Base-by-base conservation (phyloP, 108 stramenopile genomes). In the Heterococcus sp. region DNA sequence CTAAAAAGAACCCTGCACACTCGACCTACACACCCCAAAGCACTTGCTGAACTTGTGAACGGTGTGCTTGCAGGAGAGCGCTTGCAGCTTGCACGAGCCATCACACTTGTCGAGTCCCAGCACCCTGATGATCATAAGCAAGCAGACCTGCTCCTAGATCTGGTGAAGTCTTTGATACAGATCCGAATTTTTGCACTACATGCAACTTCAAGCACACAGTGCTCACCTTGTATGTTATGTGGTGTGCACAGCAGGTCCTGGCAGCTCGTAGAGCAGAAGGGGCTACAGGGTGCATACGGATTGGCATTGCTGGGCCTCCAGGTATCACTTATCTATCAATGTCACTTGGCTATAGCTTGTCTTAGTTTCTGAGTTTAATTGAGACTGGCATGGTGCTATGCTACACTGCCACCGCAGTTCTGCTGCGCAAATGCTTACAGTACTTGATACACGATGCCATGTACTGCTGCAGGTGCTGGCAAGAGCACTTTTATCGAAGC, bases 261-360 rank as follows among this genome's bases (percentile, higher is more conserved):
- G 33, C 63, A n/a, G 28, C 36, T 36, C 31, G 30, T n/a, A 2
- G 30, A 38, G 71, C 29, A 5, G 77, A 27, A 3, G 75, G 35
- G 28, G 65, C 63, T 36, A 37, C 26, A 37, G 65, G 27, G 66
- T 4, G 32, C 46, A 0, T 90, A 58, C 73, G 90, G 3, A 39
- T 90, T 1, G 90, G 90, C 33, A 87, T 90, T 34, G 87, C 87
- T 8, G 90, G 90, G 21, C 88, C 90, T 8, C 90, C 90, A 0
- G 88, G n/a, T n/a, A n/a, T n/a, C n/a, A n/a, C n/a, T n/a, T n/a
- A n/a, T n/a, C n/a, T n/a, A n/a, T n/a, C n/a, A n/a, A n/a, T n/a
- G n/a, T n/a, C n/a, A n/a, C n/a, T n/a, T n/a, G n/a, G n/a, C n/a
- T n/a, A n/a, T n/a, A n/a, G n/a, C n/a, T n/a, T n/a, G n/a, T n/a